phyloP scores from a whole-genome alignment of 2,329 filamentous ascomycete species.

The Penicillium sp. region DNA sequence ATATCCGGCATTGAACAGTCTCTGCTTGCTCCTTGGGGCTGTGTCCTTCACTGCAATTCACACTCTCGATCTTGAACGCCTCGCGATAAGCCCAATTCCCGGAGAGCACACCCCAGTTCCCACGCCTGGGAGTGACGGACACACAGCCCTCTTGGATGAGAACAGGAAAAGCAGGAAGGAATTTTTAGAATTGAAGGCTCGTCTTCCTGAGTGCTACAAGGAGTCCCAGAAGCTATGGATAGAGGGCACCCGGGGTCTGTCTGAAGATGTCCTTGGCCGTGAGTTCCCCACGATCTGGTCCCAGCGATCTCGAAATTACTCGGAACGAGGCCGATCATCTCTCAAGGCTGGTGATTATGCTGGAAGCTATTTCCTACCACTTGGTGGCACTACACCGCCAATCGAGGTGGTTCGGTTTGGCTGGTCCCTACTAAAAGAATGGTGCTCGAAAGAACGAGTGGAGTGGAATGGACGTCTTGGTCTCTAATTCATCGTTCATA shows the following conservation, averaged over 20 bases:
- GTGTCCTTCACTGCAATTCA: slow-evolving; percentile 49
- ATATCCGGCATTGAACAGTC: slow-evolving; percentile 44
- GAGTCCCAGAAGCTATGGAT: slow-evolving; percentile 48
- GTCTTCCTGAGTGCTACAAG: slow-evolving; percentile 43
- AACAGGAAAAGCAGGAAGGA: slow-evolving; percentile 40
- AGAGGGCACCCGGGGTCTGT: slow-evolving; percentile 43
- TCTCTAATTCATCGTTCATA: slow-evolving; percentile 31
- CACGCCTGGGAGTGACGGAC: slow-evolving; percentile 47
- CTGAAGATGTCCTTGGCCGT: slow-evolving; percentile 41
- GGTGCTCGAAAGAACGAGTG: slow-evolving; percentile 48
- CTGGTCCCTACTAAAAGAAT: slow-evolving; percentile 47
- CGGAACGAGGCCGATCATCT: slow-evolving; percentile 37
- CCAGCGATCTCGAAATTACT: slow-evolving; percentile 39
- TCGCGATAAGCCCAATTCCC: slow-evolving; percentile 43
- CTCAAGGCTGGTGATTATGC: slow-evolving; percentile 38
- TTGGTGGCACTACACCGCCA: slow-evolving; percentile 44
- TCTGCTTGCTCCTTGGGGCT: slow-evolving; percentile 49
- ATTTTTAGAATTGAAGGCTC: slow-evolving; percentile 41
- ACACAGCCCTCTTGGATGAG: slow-evolving; percentile 39
- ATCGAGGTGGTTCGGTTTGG: slow-evolving; percentile 50
- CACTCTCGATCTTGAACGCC: slow-evolving; percentile 45
- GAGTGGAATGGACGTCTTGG: slow-evolving; percentile 45
- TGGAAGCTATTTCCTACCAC: slow-evolving; percentile 44
- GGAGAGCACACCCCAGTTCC: slow-evolving; percentile 41
- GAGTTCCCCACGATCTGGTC: slow-evolving; percentile 50